Evolutionary conservation across 2,329 filamentous ascomycete genomes (phyloP).

Genomic region (Microthyrium microscopicum): DNA sequence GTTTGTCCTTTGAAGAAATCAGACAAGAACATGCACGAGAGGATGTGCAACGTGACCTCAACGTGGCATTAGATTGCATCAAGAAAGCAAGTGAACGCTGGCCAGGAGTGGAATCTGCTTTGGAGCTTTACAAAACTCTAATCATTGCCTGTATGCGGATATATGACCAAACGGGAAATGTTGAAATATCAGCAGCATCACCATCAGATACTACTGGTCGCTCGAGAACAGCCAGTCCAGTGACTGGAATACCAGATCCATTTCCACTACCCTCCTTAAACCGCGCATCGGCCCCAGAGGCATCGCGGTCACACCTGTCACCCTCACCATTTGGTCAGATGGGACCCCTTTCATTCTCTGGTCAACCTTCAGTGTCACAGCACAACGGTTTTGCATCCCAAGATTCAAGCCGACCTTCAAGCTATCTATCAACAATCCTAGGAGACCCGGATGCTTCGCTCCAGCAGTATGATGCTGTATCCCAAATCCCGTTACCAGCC

Average conservation of each 20-base stretch:
- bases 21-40: conserved; percentile 54
- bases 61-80: conserved; percentile 62
- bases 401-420: no score
- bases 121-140: conserved; percentile 73
- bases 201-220: conserved; percentile 27
- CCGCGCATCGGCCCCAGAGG: no score
- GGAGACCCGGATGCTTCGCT: no score
- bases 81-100: conserved; percentile 69
- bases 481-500: conserved; percentile 15
- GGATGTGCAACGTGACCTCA: conserved; percentile 59
- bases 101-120: conserved; percentile 76
- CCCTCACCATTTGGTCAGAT: no score
- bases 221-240: conserved; percentile 29
- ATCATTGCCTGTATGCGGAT: conserved; percentile 74
- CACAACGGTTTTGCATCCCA: no score
- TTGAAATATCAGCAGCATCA: conserved; percentile 30
- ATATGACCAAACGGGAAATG: conserved; percentile 48
- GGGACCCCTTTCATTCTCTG: no score
- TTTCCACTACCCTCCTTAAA: no score
- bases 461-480: no score
- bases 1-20: conserved; percentile 72
- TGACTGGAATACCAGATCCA: no score
- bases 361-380: no score
- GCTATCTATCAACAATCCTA: no score
- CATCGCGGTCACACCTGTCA: no score